Percentiles rank a stretch among this genome's conserved stretches.
Evolutionary conservation across 148 eudicot genomes (phyloP).

Genomic region (Persicaria tinctoria): DNA sequence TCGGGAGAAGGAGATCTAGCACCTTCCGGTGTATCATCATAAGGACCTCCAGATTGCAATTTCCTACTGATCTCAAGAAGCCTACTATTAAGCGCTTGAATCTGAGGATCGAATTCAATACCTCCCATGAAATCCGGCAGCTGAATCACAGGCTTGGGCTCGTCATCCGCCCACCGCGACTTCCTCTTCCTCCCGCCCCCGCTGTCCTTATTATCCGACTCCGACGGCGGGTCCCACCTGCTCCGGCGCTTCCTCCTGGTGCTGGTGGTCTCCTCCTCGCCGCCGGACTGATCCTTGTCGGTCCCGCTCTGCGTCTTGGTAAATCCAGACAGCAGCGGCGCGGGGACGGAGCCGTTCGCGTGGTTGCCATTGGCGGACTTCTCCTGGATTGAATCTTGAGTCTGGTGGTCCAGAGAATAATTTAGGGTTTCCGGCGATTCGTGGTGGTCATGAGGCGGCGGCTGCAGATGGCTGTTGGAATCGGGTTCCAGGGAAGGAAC

Average conservation of each 20-base stretch:
- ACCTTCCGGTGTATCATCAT: constrained; percentile 74
- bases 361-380: constrained; percentile 15
- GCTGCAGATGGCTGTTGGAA: not conserved
- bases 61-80: constrained; percentile 62
- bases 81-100: constrained; percentile 59
- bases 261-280: constrained; percentile 79
- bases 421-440: constrained; percentile 17
- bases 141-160: constrained; percentile 55
- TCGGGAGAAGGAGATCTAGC: constrained; percentile 84
- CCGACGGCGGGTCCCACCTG: constrained; percentile 80
- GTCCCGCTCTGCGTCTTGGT: constrained; percentile 45
- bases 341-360: constrained; percentile 1
- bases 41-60: constrained; percentile 52
- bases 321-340: constrained; percentile 26
- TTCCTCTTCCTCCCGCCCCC: constrained; percentile 49
- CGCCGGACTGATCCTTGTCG: constrained; percentile 49
- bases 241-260: constrained; percentile 51
- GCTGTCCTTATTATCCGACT: constrained; percentile 17
- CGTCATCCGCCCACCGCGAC: constrained; percentile 79
- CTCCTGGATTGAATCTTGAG: not conserved
- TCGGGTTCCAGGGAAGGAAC: constrained; percentile 13
- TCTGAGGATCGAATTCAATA: constrained; percentile 74
- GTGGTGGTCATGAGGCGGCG: not conserved
- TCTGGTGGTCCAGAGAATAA: not conserved
- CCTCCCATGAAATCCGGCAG: constrained; percentile 92